Conservation (phyloP, 108 stramenopile species). For the Cyclotella cryptica region DNA sequence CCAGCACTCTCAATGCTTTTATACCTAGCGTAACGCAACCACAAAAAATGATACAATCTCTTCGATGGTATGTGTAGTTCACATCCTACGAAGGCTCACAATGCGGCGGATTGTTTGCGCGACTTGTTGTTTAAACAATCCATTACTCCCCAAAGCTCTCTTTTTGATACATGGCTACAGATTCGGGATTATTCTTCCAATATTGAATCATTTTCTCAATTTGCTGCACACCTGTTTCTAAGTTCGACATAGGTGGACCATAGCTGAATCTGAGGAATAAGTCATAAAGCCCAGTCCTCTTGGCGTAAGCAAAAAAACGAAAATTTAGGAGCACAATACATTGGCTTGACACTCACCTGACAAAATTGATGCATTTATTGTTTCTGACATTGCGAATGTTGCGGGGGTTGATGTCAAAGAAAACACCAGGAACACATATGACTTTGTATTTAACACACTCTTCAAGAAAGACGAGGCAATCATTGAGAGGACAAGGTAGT, state of each 20-base stretch:
- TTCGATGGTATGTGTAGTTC: too few species aligned
- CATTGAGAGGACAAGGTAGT: constrained; percentile 49
- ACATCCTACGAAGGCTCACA: neutral
- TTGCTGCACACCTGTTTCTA: constrained; percentile 34
- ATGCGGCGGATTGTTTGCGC: too few species aligned
- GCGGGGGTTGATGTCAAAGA: constrained; percentile 56
- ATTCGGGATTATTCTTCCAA: constrained; percentile 17
- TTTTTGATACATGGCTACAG: constrained; percentile 10
- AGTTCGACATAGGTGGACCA: constrained; percentile 44
- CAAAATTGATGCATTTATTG: constrained; percentile 46
- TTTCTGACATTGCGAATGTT: constrained; percentile 27
- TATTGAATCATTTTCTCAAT: constrained; percentile 44
- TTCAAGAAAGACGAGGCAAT: constrained; percentile 52
- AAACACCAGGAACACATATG: constrained; percentile 57
- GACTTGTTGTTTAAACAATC: too few species aligned
- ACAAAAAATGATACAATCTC: too few species aligned
- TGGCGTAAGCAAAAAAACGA: too few species aligned
- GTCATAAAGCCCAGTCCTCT: too few species aligned
- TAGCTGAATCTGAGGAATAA: constrained; percentile 47
- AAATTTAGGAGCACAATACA: too few species aligned
- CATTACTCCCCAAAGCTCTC: constrained; percentile 17
- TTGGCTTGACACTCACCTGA: constrained; percentile 17
- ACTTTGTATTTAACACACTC: constrained; percentile 55
- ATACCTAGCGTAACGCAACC: too few species aligned
- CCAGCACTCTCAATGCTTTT: too few species aligned